These are phyloP conservation scores for Capronia americana DNA, from an alignment of 2,329 filamentous ascomycete genomes.

Conservation along the genomic window DNA sequence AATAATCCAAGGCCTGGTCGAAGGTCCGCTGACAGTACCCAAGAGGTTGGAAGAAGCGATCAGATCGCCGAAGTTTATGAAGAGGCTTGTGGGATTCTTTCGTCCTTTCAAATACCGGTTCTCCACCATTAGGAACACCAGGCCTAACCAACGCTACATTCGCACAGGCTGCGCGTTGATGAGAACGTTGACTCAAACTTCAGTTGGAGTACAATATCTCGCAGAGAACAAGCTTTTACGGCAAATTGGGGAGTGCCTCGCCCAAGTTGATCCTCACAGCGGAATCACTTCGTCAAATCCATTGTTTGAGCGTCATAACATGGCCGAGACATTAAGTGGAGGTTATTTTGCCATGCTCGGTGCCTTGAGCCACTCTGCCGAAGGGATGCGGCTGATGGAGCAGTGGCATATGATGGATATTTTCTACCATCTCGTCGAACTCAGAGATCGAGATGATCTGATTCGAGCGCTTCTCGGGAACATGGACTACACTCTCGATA, in stretches of 20 bases:
- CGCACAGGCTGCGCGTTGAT: constrained; percentile 87
- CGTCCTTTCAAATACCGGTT: constrained; percentile 97
- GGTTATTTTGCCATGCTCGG: constrained; percentile 96
- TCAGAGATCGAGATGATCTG: constrained; percentile 87
- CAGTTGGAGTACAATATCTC: constrained; percentile 83
- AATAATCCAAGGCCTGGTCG: constrained; percentile 84
- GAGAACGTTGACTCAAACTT: constrained; percentile 81
- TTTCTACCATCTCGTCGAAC: constrained; percentile 97
- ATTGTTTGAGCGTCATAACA: constrained; percentile 83
- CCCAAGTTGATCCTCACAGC: constrained; percentile 87
- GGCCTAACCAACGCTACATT: constrained; percentile 93
- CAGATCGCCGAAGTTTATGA: constrained; percentile 94
- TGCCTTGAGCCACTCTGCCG: constrained; percentile 79
- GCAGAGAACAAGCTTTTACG: constrained; percentile 90
- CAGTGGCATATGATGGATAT: constrained; percentile 99
- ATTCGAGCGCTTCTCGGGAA: constrained; percentile 87
- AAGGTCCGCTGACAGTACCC: constrained; percentile 87
- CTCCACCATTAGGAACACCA: constrained; percentile 85
- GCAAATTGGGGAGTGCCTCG: constrained; percentile 93
- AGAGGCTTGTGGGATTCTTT: constrained; percentile 92
- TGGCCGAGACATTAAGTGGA: constrained; percentile 84
- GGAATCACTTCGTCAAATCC: constrained; percentile 74
- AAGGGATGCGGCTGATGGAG: constrained; percentile 87
- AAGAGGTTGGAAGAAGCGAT: constrained; percentile 94
- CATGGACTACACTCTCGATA: constrained; percentile 88